Percentiles rank a stretch among this genome's conserved stretches.
These are phyloP conservation scores for Euphorbia pulcherrima DNA, from an alignment of 345 rosid genomes.

Conservation along the genomic window DNA sequence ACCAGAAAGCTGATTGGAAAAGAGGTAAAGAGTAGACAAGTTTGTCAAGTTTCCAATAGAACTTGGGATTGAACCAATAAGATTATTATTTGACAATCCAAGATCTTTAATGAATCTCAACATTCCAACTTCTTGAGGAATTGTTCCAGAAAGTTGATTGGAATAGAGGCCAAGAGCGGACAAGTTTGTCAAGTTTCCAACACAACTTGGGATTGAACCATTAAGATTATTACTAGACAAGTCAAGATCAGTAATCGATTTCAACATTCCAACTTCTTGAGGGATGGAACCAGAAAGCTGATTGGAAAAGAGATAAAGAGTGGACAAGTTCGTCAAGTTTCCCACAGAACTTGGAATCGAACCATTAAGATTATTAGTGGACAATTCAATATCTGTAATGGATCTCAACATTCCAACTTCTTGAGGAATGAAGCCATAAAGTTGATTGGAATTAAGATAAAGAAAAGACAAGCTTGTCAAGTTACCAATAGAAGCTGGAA, in stretches of 20 bases:
- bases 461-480: background rate
- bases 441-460: background rate
- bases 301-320: background rate
- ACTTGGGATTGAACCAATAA: conserved; percentile 30
- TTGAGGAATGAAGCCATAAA: background rate
- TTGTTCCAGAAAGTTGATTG: background rate
- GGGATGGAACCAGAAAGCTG: background rate
- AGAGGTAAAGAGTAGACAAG: too few relatives aligned
- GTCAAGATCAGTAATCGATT: background rate
- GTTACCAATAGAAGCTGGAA: background rate
- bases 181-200: background rate
- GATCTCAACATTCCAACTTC: background rate
- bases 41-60: conserved; percentile 24
- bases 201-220: background rate
- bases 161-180: background rate
- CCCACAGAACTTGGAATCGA: background rate
- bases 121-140: too few relatives aligned
- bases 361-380: background rate
- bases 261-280: background rate
- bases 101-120: too few relatives aligned
- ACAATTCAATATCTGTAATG: background rate
- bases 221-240: background rate
- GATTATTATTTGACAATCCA: background rate
- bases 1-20: too few relatives aligned
- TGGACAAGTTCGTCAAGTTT: background rate